Conservation (phyloP, 2,329 filamentous ascomycete species). For the Stagonosporopsis rhizophila region DNA sequence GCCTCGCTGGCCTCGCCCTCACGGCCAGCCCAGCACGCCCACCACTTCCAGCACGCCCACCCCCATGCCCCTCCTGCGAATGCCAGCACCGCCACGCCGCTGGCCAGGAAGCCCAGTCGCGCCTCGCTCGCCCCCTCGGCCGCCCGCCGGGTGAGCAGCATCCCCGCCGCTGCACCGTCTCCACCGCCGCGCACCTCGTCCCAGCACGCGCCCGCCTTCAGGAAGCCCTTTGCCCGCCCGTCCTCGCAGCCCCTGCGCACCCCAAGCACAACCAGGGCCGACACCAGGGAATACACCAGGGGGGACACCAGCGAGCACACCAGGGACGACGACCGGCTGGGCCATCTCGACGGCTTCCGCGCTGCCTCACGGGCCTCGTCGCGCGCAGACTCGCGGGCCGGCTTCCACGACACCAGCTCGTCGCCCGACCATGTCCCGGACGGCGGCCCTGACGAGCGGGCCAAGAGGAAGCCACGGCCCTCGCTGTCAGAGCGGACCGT, state of each 20-base stretch:
- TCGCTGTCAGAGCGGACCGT: constrained; percentile 85
- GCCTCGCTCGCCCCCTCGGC: constrained; percentile 34
- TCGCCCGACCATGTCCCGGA: constrained; percentile 32
- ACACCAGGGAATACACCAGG: no score
- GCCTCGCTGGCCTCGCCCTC: constrained; percentile 28
- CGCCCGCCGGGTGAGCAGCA: constrained; percentile 31
- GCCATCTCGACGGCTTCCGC: constrained; percentile 54
- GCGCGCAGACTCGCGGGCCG: no score
- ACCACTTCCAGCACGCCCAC: constrained; percentile 36
- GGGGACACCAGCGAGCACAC: no score
- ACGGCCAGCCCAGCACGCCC: constrained; percentile 15
- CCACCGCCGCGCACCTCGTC: constrained; percentile 24
- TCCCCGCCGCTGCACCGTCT: constrained; percentile 24
- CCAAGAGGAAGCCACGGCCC: constrained; percentile 51
- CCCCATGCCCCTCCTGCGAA: constrained; percentile 33
- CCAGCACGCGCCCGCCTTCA: constrained; percentile 43
- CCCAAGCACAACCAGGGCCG: constrained; percentile 18
- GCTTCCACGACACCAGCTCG: no score
- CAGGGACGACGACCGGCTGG: constrained; percentile 50
- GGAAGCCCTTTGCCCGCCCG: constrained; percentile 47
- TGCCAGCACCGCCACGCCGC: constrained; percentile 7
- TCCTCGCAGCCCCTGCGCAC: constrained; percentile 23
- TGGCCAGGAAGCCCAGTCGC: constrained; percentile 20
- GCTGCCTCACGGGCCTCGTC: constrained; percentile 52
- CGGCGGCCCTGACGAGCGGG: constrained; percentile 20